These are phyloP conservation scores for Aspergillus campestris DNA, from an alignment of 495 filamentous ascomycete genomes.

Conservation along the genomic window DNA sequence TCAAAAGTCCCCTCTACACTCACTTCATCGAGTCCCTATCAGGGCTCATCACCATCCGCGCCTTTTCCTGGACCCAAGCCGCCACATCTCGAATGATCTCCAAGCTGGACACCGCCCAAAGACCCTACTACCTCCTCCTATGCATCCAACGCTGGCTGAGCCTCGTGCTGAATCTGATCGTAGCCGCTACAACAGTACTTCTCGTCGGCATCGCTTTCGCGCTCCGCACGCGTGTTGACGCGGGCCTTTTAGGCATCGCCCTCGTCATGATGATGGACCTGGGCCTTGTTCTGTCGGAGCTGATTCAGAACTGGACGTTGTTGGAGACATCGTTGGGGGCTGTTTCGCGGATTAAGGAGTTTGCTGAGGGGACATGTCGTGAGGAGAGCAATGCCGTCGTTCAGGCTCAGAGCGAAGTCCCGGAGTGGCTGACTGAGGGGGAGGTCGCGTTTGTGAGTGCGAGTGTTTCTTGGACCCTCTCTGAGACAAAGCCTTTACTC, in stretches of 20 bases:
- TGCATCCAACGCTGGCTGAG: conserved; percentile 34
- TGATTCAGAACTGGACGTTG: conserved; percentile 19
- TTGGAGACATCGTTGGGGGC: conserved; percentile 24
- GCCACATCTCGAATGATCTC: conserved; percentile 8
- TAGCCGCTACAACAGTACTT: conserved; percentile 17
- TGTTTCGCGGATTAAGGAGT: conserved; percentile 21
- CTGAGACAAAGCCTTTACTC: conserved; percentile 39
- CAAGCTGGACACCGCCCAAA: conserved; percentile 26
- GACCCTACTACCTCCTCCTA: conserved; percentile 34
- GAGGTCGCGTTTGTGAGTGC: conserved; percentile 62
- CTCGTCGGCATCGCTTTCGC: conserved; percentile 11
- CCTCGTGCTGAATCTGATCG: conserved; percentile 18
- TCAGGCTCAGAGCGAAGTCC: not conserved
- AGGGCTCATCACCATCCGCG: conserved; percentile 33
- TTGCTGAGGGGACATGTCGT: conserved; percentile 20
- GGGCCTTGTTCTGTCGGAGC: conserved; percentile 7
- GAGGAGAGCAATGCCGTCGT: conserved; percentile 14
- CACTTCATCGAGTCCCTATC: conserved; percentile 33
- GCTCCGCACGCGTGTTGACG: conserved; percentile 10
- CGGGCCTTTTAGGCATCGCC: conserved; percentile 23
- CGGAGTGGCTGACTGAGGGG: conserved; percentile 65
- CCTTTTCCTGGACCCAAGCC: conserved; percentile 27
- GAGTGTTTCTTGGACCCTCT: conserved; percentile 65
- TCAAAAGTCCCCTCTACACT: conserved; percentile 33
- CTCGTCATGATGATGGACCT: conserved; percentile 22